Evolutionary conservation across 805 yeast genomes (phyloP), one percentile per base, ranked within the genome.

Genomic region (Cephaloascus fragrans): DNA sequence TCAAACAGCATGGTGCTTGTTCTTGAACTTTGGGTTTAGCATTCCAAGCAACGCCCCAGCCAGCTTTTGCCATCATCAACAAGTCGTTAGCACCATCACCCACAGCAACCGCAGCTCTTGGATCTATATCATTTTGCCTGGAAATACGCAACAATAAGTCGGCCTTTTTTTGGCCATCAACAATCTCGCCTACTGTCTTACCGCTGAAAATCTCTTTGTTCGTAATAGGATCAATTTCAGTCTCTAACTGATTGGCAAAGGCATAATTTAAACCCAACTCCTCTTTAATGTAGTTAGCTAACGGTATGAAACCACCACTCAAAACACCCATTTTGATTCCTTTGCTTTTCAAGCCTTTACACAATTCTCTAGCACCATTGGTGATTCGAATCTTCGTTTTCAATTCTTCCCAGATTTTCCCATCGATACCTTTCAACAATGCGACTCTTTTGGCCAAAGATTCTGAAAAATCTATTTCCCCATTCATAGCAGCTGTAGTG

Each of bases 21-120:
- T 61, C 56, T 57, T 88, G 97, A 2, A 93, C 98, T 46, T 71
- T 79, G 18, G 97, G 97, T 57, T 93, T 93, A 17, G 97, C 99
- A 56, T 87, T 84, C 94, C 96, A 93, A 0, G 98, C 98, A 39
- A 93, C 69, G 17, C 98, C 98, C 55, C 77, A 83, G 0, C 97
- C 97, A 2, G 96, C 96, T 12, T 62, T 75, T 2, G 66, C 73
- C 97, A 93, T 93, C 88, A 94, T 94, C 35, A 75, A 73, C 53
- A 93, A 65, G 61, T 93, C 99, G 52, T 93, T 93, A 18, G 97
- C 96, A 31, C 99, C 99, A 56, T 93, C 97, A 29, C 97, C 97
- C 31, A 90, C 83, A 37, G 96, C 96, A 35, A 84, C 80, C 1
- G 81, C 80, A 3, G 67, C 53, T 34, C 55, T 55, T 9, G 76